A percentile compares a stretch with the other conserved stretches of the same genome.
phyloP scores from a whole-genome alignment of 768 basidiomycete genomes.

The Boletellus ananiceps region DNA sequence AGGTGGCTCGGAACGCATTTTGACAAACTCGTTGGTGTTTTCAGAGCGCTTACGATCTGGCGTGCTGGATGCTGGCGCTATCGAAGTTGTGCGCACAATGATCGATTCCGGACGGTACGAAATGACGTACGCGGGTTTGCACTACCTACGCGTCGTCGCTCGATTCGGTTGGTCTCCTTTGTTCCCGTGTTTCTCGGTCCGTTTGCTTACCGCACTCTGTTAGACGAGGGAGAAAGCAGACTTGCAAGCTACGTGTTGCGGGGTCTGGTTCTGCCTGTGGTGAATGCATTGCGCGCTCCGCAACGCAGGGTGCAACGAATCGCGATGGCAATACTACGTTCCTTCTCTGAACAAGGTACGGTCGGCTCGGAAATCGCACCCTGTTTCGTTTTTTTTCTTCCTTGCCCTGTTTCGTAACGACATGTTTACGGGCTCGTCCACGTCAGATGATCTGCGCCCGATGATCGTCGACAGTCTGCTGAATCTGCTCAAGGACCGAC shows the following conservation, averaged over 20 bases:
- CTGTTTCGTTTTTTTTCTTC: too few relatives aligned
- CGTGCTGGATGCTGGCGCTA: conserved; percentile 11
- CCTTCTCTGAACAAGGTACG: conserved; percentile 15
- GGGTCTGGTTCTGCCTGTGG: conserved; percentile 9
- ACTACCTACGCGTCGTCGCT: conserved; percentile 21
- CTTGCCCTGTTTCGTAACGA: too few relatives aligned
- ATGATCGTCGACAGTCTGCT: conserved; percentile 11
- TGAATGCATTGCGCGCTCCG: conserved; percentile 14
- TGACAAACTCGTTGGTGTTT: neutral
- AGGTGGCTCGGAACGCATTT: neutral
- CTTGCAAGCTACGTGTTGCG: conserved; percentile 1
- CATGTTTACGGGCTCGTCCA: neutral
- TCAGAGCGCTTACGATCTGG: conserved; percentile 15
- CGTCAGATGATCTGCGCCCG: conserved; percentile 10
- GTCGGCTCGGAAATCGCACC: neutral
- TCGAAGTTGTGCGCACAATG: conserved; percentile 16
- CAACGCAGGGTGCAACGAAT: conserved; percentile 15
- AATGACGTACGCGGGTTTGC: conserved; percentile 15
- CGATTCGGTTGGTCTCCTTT: conserved; percentile 12
- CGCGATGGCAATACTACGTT: conserved; percentile 11
- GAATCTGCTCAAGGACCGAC: conserved; percentile 15
- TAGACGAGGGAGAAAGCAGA: conserved; percentile 7
- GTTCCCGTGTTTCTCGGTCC: neutral
- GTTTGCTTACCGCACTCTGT: neutral
- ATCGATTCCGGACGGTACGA: conserved; percentile 6